These are phyloP conservation scores for Fusarium gaditjirri DNA, from an alignment of 2,329 filamentous ascomycete genomes.

Conservation along the genomic window DNA sequence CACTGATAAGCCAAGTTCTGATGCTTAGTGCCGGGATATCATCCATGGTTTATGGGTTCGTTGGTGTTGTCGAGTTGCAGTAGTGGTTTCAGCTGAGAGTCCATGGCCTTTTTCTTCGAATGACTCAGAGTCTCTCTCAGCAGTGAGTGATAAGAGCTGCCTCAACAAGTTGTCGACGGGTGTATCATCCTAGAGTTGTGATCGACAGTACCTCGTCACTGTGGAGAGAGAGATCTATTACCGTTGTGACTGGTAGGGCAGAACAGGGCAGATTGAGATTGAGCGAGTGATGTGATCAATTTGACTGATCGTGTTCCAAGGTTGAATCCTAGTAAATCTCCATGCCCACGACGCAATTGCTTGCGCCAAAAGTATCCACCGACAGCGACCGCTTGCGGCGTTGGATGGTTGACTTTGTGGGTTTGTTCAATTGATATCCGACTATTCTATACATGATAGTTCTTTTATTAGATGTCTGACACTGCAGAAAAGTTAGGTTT, in stretches of 20 bases:
- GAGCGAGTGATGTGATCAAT: slow-evolving; percentile 25
- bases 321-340: slow-evolving; percentile 31
- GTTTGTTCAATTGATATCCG: background rate
- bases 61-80: slow-evolving; percentile 24
- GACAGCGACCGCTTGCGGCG: slow-evolving; percentile 12
- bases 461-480: background rate
- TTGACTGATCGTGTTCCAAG: slow-evolving; percentile 33
- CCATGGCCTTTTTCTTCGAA: background rate
- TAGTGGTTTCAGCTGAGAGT: slow-evolving; percentile 35
- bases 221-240: slow-evolving; percentile 29
- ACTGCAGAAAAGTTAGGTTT: background rate
- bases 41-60: slow-evolving; percentile 5
- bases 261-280: slow-evolving; percentile 18
- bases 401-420: background rate
- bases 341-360: slow-evolving; percentile 25
- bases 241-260: slow-evolving; percentile 20
- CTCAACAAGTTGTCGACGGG: background rate
- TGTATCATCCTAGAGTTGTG: slow-evolving; percentile 5
- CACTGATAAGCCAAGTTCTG: slow-evolving; percentile 9
- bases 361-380: slow-evolving; percentile 19
- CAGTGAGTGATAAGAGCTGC: background rate
- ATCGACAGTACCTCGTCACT: slow-evolving; percentile 30
- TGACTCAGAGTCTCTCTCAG: background rate
- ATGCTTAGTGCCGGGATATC: background rate
- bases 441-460: background rate